Percentiles rank a stretch among this genome's conserved stretches.
Evolutionary conservation across 306 rosid genomes (phyloP).

Genomic region (Vachellia collinsii): DNA sequence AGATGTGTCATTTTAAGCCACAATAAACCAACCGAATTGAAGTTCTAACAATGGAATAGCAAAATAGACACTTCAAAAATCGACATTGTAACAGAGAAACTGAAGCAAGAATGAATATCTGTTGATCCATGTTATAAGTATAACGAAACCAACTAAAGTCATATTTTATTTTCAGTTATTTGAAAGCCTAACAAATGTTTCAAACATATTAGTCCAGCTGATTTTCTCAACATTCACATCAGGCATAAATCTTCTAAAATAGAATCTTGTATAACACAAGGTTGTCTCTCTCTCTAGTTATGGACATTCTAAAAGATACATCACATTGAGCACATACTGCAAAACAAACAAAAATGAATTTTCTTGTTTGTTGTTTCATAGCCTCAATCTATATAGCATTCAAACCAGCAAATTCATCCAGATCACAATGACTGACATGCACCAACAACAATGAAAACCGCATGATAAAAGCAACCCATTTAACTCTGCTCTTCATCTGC

Average conservation of each 20-base stretch:
- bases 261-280: neutral
- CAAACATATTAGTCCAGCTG: neutral
- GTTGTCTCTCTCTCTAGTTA: neutral
- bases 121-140: neutral
- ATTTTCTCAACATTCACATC: neutral
- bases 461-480: slow-evolving; percentile 30
- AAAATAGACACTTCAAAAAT: neutral
- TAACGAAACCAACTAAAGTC: neutral
- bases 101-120: neutral
- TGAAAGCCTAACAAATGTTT: neutral
- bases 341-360: slow-evolving; percentile 8
- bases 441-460: slow-evolving; percentile 21
- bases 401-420: neutral
- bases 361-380: neutral
- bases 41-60: neutral
- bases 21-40: neutral
- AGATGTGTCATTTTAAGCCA: neutral
- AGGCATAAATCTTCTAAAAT: neutral
- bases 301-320: neutral
- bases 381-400: slow-evolving; percentile 28
- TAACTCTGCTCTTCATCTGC: slow-evolving; percentile 61
- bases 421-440: slow-evolving; percentile 15
- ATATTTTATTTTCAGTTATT: neutral
- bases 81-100: neutral
- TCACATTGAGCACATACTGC: neutral